phyloP scores from a whole-genome alignment of 2,329 filamentous ascomycete genomes.

The Claviceps capensis region DNA sequence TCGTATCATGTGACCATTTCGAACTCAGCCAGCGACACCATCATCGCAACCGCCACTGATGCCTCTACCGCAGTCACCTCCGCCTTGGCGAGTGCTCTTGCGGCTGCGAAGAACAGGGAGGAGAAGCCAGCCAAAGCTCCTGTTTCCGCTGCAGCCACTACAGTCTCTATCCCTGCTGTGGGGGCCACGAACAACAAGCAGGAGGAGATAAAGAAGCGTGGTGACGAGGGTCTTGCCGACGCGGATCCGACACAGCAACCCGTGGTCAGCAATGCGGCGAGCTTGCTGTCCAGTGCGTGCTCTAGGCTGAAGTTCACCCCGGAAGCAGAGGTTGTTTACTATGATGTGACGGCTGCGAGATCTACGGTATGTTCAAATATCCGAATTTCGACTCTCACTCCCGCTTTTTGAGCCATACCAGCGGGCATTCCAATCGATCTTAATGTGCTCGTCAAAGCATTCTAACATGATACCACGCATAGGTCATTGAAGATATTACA shows the following conservation, averaged over 20 bases:
- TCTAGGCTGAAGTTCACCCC: not conserved
- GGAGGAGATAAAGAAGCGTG: not conserved
- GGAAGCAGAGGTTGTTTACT: not conserved
- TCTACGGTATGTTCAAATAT: not conserved
- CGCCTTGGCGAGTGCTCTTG: not conserved
- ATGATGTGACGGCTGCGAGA: not conserved
- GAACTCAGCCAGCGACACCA: not conserved
- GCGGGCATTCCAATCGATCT: too few relatives aligned
- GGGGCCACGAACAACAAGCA: not conserved
- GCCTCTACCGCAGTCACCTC: not conserved
- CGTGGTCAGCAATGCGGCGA: not conserved
- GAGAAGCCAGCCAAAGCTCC: not conserved
- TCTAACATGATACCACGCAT: not conserved
- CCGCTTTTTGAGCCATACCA: not conserved
- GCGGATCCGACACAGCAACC: not conserved
- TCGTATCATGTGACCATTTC: not conserved
- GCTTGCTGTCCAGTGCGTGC: not conserved
- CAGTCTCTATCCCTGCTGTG: too few relatives aligned
- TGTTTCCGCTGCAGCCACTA: too few relatives aligned
- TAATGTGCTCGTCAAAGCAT: too few relatives aligned
- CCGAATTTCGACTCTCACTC: not conserved
- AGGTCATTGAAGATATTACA: not conserved
- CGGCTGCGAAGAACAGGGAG: not conserved
- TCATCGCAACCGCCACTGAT: not conserved
- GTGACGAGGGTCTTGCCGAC: not conserved